Evolutionary conservation across 75 land plant species (phyloP).

Genomic region (Azolla pinnata): DNA sequence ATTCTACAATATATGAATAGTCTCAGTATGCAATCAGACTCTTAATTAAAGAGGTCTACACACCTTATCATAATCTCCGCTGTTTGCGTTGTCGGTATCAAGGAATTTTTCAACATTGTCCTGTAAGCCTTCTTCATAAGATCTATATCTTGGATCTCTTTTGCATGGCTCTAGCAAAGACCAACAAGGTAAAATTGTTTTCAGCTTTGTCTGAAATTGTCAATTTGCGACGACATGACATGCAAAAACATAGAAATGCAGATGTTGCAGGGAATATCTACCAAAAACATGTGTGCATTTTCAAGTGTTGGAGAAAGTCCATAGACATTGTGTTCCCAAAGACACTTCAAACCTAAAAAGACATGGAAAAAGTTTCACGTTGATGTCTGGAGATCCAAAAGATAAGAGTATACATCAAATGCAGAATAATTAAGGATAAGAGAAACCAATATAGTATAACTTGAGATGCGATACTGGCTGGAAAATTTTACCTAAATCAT

Average conservation of each 20-base stretch:
- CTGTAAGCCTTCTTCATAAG: constrained; percentile 15
- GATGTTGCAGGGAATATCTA: too few relatives aligned
- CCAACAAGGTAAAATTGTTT: too few relatives aligned
- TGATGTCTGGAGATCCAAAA: neutral
- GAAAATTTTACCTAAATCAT: neutral
- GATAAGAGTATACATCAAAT: too few relatives aligned
- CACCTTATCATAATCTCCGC: constrained; percentile 17
- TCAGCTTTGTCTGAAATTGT: too few relatives aligned
- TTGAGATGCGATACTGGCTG: too few relatives aligned
- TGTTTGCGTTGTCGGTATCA: constrained; percentile 15
- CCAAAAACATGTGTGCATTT: constrained; percentile 4
- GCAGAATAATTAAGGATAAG: too few relatives aligned
- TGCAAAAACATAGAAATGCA: too few relatives aligned
- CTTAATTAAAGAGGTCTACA: too few relatives aligned
- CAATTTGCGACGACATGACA: too few relatives aligned
- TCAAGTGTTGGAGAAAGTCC: constrained; percentile 1
- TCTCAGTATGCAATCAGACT: neutral
- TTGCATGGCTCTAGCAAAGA: constrained; percentile 18
- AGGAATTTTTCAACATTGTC: constrained; percentile 19
- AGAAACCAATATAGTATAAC: too few relatives aligned
- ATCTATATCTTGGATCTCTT: constrained; percentile 7
- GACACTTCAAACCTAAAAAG: neutral
- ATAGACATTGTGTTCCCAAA: constrained; percentile 3
- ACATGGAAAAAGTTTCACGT: neutral
- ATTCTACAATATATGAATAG: neutral